Evolutionary conservation across 352 stramenopile species (phyloP), one percentile per base, ranked within the genome.

Genomic region (Phytophthora podocarpi): DNA sequence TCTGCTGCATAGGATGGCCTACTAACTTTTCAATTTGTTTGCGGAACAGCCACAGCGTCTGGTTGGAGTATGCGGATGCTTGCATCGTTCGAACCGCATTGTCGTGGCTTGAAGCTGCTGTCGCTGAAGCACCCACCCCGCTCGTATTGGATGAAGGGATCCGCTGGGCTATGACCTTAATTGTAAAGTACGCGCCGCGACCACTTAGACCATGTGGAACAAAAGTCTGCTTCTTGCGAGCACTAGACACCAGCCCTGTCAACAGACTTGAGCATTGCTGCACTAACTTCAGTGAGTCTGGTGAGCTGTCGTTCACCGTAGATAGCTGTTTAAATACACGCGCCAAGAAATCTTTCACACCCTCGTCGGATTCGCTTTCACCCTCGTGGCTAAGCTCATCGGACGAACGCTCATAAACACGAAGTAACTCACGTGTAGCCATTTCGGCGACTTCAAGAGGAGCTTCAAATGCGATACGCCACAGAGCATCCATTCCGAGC

Each of bases 381-480:
- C 23, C 34, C 1, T 31, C 34, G 12, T 54, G 16, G 5, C 21
- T 47, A 34, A 64, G 45, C 13, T 72, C 72, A 5, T 76, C 64
- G 7, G 70, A 82, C 7, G 85, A 85, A 15, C 78, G 75, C 30
- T 87, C 79, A 66, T 96, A 96, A 18, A 93, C 85, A 24, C 84
- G 78, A 48, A 96, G 69, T 16, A 96, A 55, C 53, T 96, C 85
- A 11, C 78, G 70, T 6, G 85, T 92, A 56, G 84, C 87, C 35
- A 89, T 76, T 65, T 91, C 80, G 0, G 87, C 85, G 2, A 96
- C 87, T 58, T 87, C 72, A 24, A 90, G 70, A 18, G 82, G 79
- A 24, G 85, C 80, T 65, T 93, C 80, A 51, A 96, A 93, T 11
- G 85, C 84, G 42, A 96, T 87, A 28, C 70, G 68, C 87, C 87